Conservation (phyloP, 1,139 yeast species). For the Suhomyces wounanorum region DNA sequence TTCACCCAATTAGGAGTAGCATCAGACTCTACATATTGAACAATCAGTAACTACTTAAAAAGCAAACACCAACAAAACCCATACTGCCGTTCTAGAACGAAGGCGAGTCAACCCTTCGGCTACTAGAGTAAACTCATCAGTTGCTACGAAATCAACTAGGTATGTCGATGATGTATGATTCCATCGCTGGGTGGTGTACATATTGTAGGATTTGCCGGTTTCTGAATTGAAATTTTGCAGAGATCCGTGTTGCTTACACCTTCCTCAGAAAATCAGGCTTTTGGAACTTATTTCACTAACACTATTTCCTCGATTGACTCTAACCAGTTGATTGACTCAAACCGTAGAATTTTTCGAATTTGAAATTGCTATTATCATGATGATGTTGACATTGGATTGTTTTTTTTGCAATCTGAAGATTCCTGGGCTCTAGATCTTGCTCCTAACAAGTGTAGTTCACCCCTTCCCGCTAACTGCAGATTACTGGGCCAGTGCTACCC, state of each 20-base stretch:
- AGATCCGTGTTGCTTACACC: too few species aligned
- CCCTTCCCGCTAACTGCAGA: neutral
- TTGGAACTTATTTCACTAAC: too few species aligned
- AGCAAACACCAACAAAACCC: too few species aligned
- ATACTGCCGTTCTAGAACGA: neutral
- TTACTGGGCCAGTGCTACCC: neutral
- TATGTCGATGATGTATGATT: too few species aligned
- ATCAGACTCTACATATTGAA: neutral
- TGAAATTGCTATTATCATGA: neutral
- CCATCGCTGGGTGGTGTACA: too few species aligned
- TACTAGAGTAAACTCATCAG: too few species aligned
- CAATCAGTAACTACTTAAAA: neutral
- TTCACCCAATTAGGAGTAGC: neutral
- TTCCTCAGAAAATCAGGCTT: too few species aligned
- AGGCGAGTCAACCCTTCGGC: too few species aligned
- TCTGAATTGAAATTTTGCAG: too few species aligned
- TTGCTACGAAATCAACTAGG: too few species aligned
- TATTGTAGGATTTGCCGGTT: too few species aligned
- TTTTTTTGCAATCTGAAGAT: neutral
- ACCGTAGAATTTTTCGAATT: too few species aligned
- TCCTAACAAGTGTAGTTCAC: neutral
- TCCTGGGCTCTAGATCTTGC: neutral
- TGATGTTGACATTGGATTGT: neutral
- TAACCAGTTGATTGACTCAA: neutral
- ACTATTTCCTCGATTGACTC: neutral